Evolutionary conservation across 2,329 filamentous ascomycete species (phyloP).

Genomic region (Sporothrix globosa): DNA sequence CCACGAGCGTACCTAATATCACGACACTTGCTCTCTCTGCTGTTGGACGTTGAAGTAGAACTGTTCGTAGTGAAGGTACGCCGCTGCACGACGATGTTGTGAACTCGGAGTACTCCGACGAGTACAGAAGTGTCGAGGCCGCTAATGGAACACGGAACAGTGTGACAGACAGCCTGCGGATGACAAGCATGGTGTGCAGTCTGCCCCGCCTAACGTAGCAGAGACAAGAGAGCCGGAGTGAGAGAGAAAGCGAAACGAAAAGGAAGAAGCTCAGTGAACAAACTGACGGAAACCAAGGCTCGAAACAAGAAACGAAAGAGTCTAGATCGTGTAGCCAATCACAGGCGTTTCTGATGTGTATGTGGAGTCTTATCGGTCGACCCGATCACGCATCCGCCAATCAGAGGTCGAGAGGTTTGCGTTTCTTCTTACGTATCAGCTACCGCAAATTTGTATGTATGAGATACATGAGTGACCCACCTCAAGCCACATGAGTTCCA

Average conservation of each 20-base stretch:
- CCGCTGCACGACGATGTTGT: too few species aligned
- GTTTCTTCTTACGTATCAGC: slow-evolving; percentile 21
- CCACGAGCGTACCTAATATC: too few species aligned
- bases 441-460: slow-evolving; percentile 22
- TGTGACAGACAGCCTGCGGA: not conserved
- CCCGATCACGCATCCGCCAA: slow-evolving; percentile 9
- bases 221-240: too few species aligned
- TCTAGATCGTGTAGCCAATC: not conserved
- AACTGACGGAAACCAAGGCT: slow-evolving; percentile 4
- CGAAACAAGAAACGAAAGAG: not conserved
- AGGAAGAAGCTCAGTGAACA: not conserved
- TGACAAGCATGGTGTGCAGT: too few species aligned
- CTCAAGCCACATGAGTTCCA: not conserved
- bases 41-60: too few species aligned
- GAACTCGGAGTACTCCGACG: too few species aligned
- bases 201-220: too few species aligned
- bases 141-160: not conserved
- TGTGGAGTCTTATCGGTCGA: slow-evolving; percentile 16
- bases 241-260: not conserved
- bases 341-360: not conserved
- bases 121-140: too few species aligned
- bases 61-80: not conserved
- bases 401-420: not conserved
- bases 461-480: slow-evolving; percentile 1
- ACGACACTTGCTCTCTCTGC: too few species aligned